A percentile compares a stretch with the other conserved stretches of the same genome.
These are phyloP conservation scores for Phialocephala sp. DNA, from an alignment of 2,329 filamentous ascomycete genomes.

Conservation along the genomic window DNA sequence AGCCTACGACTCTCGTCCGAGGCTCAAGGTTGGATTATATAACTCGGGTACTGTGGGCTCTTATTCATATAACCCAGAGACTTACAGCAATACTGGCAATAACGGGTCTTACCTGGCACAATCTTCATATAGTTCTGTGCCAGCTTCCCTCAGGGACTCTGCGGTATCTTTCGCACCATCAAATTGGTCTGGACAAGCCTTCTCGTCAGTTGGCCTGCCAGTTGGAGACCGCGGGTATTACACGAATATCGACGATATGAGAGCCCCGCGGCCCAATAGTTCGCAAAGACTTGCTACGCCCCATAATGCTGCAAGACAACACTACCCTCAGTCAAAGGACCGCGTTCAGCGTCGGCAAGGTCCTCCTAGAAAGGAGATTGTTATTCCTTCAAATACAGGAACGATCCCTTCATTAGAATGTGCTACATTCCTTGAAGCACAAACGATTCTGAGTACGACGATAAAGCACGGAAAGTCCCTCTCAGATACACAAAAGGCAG, in stretches of 20 bases:
- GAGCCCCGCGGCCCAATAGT: background rate
- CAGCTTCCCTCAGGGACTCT: background rate
- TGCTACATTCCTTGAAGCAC: conserved; percentile 1
- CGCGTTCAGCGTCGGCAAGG: background rate
- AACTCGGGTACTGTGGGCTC: background rate
- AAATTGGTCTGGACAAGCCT: background rate
- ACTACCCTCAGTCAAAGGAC: background rate
- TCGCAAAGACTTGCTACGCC: background rate
- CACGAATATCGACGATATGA: background rate
- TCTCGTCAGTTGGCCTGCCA: background rate
- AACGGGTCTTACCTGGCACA: background rate
- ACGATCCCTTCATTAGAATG: background rate
- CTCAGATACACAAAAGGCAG: background rate
- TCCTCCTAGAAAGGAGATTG: background rate
- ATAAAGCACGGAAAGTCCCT: background rate
- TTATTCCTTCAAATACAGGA: background rate
- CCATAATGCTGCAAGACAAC: background rate
- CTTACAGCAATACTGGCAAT: conserved; percentile 1
- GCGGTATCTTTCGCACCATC: background rate
- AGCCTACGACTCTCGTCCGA: background rate
- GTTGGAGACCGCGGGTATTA: background rate
- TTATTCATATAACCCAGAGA: background rate
- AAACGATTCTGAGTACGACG: background rate
- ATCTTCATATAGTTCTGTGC: background rate
- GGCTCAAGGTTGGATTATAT: background rate